Base-by-base conservation (phyloP, 768 basidiomycete genomes). In the Chalciporus piperatus region DNA sequence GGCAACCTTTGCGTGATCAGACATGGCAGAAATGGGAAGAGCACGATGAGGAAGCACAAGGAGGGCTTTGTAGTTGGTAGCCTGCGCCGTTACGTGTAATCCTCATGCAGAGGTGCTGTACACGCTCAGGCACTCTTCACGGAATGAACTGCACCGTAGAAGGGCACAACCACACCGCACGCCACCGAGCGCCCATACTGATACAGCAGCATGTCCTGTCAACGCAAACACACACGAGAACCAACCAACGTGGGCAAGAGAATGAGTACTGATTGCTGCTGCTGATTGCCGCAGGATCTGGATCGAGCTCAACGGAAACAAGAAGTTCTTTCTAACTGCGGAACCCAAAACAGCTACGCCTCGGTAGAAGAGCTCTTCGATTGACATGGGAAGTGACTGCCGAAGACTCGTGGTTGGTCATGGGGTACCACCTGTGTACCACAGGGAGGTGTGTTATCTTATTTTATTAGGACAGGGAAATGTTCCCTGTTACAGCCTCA, bases 1-100 rank as follows among this genome's bases (percentile, higher is more conserved):
- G 44, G 75, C 76, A 44, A 79, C 77, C 25, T 69, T 62, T 35
- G 62, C 52, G 20, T 61, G 60, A 54, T 67, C 60, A 45, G 65
- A 64, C 75, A 75, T 76, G 55, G 40, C 37, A 45, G 56, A 50
- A 40, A 55, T 45, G 50, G 41, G 10, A 13, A 22, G 54, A 50
- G 48, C 54, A 54, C 41, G 47, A 38, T 28, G 55, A 14, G 41
- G 35, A 23, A 50, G 27, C 40, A 30, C 20, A 27, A 23, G 45
- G 20, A 22, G 19, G 40, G 45, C 45, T 61, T 69, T 66, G 66
- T 70, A 68, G n/a, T 61, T 11, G 30, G 20, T 17, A 41, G 33
- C 17, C 30, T 32, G 38, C 40, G 58, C 41, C 6, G 57, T 33
- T 45, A 42, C 33, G 56, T 51, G 57, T 50, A 16, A 23, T 49